Conservation (phyloP, 371 early-diverging fungal species). For the Globomyces sp. region DNA sequence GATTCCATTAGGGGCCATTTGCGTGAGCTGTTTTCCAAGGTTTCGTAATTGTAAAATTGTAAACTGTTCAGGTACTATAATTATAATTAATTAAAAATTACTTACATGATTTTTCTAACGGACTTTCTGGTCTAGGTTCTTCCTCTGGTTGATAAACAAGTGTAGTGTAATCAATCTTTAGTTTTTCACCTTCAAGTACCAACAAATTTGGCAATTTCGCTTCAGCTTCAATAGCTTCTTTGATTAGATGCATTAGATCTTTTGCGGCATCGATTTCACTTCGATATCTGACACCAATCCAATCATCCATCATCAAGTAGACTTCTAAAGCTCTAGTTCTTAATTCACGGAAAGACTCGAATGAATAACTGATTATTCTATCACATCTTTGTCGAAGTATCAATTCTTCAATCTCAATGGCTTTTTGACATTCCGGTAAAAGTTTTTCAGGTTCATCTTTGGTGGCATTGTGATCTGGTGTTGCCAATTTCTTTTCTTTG, state of each 20-base stretch:
- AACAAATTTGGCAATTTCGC: slow-evolving; percentile 47
- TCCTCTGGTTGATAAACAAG: slow-evolving; percentile 52
- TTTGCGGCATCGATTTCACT: slow-evolving; percentile 54
- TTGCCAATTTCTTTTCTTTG: slow-evolving; percentile 27
- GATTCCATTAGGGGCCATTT: slow-evolving; percentile 39
- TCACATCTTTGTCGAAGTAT: slow-evolving; percentile 41
- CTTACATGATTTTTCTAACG: slow-evolving; percentile 49
- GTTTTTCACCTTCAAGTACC: slow-evolving; percentile 48
- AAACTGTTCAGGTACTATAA: slow-evolving; percentile 45
- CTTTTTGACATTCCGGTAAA: slow-evolving; percentile 35
- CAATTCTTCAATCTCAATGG: slow-evolving; percentile 44
- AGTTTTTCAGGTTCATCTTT: slow-evolving; percentile 37
- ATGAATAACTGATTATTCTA: slow-evolving; percentile 35
- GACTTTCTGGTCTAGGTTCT: slow-evolving; percentile 52
- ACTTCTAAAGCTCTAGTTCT: slow-evolving; percentile 46
- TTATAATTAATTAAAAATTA: neutral
- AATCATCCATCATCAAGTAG: slow-evolving; percentile 48
- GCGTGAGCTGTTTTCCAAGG: slow-evolving; percentile 35
- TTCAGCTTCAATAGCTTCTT: slow-evolving; percentile 56
- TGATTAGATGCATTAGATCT: slow-evolving; percentile 45
- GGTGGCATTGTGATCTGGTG: slow-evolving; percentile 36
- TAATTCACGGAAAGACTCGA: slow-evolving; percentile 42
- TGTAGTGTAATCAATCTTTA: slow-evolving; percentile 43
- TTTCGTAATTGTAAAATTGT: slow-evolving; percentile 50
- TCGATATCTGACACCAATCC: slow-evolving; percentile 45